Percentiles rank a stretch among this genome's conserved stretches.
phyloP scores from a whole-genome alignment of 495 filamentous ascomycete genomes.

The Podospora pseudopauciseta region DNA sequence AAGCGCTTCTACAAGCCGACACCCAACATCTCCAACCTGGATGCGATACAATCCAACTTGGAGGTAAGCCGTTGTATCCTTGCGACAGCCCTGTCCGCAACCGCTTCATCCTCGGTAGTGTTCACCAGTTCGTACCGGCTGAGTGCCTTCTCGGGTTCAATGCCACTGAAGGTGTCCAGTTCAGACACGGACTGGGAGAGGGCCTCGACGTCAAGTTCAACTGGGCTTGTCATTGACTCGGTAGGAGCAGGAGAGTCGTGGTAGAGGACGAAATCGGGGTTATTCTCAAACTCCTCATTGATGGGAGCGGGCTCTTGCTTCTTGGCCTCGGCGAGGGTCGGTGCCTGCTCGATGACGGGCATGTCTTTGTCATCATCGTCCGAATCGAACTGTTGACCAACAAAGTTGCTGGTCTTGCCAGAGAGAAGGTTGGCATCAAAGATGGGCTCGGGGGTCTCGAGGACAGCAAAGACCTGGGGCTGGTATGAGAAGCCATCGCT shows the following conservation, averaged over 20 bases:
- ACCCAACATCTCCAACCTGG: conserved; percentile 40
- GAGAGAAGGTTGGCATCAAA: conserved; percentile 60
- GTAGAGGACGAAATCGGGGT: conserved; percentile 59
- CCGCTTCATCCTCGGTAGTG: conserved; percentile 45
- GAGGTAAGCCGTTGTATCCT: conserved; percentile 41
- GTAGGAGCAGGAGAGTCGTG: conserved; percentile 43
- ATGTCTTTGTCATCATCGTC: conserved; percentile 51
- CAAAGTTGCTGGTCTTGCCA: conserved; percentile 58
- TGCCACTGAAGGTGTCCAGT: conserved; percentile 51
- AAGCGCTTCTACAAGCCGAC: conserved; percentile 29
- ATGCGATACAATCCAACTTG: conserved; percentile 37
- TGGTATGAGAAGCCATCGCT: conserved; percentile 60
- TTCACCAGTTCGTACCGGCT: conserved; percentile 57
- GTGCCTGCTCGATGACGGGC: conserved; percentile 41
- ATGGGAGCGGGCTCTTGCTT: conserved; percentile 27
- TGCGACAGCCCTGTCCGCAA: conserved; percentile 34
- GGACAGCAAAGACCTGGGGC: conserved; percentile 74
- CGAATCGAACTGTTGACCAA: conserved; percentile 35
- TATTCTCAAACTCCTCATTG: conserved; percentile 34
- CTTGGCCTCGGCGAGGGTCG: conserved; percentile 33
- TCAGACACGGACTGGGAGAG: conserved; percentile 29
- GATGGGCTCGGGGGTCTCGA: conserved; percentile 66
- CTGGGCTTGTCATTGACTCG: conserved; percentile 12
- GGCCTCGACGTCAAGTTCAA: conserved; percentile 35
- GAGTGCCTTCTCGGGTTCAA: conserved; percentile 56